Evolutionary conservation across 495 filamentous ascomycete species (phyloP).

Genomic region (Melanomma pulvis-pyrius): DNA sequence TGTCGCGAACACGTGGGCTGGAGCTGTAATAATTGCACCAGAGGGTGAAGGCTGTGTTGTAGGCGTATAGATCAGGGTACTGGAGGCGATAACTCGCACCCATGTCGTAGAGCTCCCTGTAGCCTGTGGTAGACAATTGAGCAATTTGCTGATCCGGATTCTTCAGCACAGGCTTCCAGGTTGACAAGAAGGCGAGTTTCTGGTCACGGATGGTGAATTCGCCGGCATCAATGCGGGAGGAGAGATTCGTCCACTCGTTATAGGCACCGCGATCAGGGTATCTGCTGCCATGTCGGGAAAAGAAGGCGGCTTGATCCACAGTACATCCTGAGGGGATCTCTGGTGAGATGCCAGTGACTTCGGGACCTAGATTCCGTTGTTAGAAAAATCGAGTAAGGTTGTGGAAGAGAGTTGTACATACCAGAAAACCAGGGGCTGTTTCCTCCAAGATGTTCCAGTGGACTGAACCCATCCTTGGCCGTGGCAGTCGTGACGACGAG

Average conservation of each 20-base stretch:
- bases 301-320: conserved; percentile 58
- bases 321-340: conserved; percentile 55
- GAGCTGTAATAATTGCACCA: conserved; percentile 62
- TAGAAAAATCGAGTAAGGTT: not conserved
- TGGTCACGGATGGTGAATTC: conserved; percentile 49
- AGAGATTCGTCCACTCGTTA: conserved; percentile 53
- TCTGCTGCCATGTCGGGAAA: conserved; percentile 60
- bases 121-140: conserved; percentile 57
- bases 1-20: conserved; percentile 40
- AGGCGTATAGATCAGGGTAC: conserved; percentile 59
- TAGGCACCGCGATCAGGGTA: conserved; percentile 60
- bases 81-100: conserved; percentile 43
- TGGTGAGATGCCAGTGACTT: conserved; percentile 55
- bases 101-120: conserved; percentile 55
- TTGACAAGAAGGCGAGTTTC: conserved; percentile 51
- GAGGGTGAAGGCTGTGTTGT: conserved; percentile 56
- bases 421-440: conserved; percentile 57
- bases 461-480: conserved; percentile 34
- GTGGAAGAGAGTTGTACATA: not conserved
- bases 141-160: conserved; percentile 54
- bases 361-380: conserved; percentile 47
- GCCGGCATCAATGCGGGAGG: conserved; percentile 50
- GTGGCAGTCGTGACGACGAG: not conserved
- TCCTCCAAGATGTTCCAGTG: conserved; percentile 54
- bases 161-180: conserved; percentile 57